Conservation (phyloP, 148 eudicot species). For the Agrostemma githago region DNA sequence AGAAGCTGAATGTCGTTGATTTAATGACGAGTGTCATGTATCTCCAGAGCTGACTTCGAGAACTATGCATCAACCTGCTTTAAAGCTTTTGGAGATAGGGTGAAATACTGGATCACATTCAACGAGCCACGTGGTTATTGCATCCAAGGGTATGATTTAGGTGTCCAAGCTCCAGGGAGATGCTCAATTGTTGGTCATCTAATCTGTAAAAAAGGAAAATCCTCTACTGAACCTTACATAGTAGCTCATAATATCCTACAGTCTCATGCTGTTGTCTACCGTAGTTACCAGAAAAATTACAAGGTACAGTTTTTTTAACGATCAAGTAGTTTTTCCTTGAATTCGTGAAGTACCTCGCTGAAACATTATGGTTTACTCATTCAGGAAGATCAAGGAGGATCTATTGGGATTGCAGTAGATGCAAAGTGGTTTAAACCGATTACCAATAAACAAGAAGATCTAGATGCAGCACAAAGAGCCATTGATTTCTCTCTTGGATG, state of each 20-base stretch:
- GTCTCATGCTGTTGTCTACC: constrained; percentile 77
- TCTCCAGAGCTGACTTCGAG: constrained; percentile 65
- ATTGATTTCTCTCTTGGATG: constrained; percentile 82
- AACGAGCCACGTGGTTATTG: constrained; percentile 88
- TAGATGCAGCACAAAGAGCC: constrained; percentile 78
- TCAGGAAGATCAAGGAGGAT: constrained; percentile 73
- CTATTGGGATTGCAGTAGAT: constrained; percentile 73
- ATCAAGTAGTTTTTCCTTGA: neutral
- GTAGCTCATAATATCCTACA: constrained; percentile 86
- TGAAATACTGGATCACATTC: constrained; percentile 91
- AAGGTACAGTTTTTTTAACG: constrained; percentile 41
- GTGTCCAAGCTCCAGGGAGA: constrained; percentile 93
- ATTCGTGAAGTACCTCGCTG: neutral
- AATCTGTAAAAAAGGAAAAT: constrained; percentile 66
- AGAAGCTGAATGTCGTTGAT: neutral
- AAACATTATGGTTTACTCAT: neutral
- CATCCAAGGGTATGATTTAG: constrained; percentile 76
- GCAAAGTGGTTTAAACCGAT: constrained; percentile 90
- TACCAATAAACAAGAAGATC: constrained; percentile 59
- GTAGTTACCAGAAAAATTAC: constrained; percentile 54
- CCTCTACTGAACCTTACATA: constrained; percentile 70
- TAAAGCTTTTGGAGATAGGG: constrained; percentile 82
- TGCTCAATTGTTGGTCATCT: constrained; percentile 80
- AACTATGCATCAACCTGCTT: constrained; percentile 78
- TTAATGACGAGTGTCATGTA: neutral